Percentiles rank a stretch among this genome's conserved stretches.
Conservation (phyloP, 140 eudicot genomes). For the Ambrosia hybrid region DNA sequence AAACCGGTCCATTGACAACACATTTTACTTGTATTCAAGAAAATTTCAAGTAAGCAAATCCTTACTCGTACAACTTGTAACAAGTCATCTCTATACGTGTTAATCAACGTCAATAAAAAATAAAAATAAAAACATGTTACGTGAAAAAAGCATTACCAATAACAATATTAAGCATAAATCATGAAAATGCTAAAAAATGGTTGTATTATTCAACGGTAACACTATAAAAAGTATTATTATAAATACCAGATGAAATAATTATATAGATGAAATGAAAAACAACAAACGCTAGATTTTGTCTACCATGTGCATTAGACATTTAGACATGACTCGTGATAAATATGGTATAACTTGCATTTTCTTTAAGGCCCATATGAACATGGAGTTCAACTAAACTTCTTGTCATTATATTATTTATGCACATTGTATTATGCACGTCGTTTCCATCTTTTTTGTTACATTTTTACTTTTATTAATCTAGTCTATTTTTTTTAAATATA, state of each 20-base stretch:
- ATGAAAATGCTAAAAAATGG: background rate
- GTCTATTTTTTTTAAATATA: too few species aligned
- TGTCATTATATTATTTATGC: constrained; percentile 10
- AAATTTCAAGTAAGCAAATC: too few species aligned
- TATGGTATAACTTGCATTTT: constrained; percentile 22
- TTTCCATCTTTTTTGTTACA: background rate
- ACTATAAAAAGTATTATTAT: too few species aligned
- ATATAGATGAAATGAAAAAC: background rate
- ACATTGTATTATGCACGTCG: constrained; percentile 4
- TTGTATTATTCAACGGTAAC: too few species aligned
- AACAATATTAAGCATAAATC: background rate
- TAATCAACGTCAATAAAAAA: too few species aligned
- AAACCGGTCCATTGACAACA: too few species aligned
- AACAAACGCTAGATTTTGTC: constrained; percentile 25
- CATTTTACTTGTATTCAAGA: too few species aligned
- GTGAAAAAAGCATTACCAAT: background rate
- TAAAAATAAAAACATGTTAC: background rate
- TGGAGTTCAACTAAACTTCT: constrained; percentile 26
- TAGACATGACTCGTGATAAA: constrained; percentile 21
- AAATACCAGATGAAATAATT: too few species aligned
- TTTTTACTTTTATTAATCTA: background rate
- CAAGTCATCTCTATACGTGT: too few species aligned
- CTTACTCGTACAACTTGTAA: too few species aligned
- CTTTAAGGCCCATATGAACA: constrained; percentile 28
- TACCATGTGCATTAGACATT: constrained; percentile 37